A percentile compares a stretch with the other conserved stretches of the same genome.
Evolutionary conservation across 1,284 basidiomycete species (phyloP).

Genomic region (Tylopilus sp.): DNA sequence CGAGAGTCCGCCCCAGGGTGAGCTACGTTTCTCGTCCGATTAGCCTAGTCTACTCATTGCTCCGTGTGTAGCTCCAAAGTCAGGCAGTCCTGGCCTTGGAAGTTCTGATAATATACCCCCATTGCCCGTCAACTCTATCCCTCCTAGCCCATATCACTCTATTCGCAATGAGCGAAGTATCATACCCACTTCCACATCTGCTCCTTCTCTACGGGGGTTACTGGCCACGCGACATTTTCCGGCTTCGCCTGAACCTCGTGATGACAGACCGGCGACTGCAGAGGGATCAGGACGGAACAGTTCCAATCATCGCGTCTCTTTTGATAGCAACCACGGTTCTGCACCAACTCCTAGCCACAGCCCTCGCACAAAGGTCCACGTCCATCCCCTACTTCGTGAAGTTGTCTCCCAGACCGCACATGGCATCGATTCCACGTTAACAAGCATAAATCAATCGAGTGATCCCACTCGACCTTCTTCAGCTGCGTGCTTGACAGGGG

Average conservation of each 20-base stretch:
- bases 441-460: constrained; percentile 13
- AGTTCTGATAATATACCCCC: constrained; percentile 43
- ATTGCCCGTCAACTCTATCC: constrained; percentile 36
- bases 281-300: constrained; percentile 36
- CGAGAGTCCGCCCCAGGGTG: constrained; percentile 11
- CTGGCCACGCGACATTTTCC: constrained; percentile 22
- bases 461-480: constrained; percentile 17
- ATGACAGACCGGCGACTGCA: constrained; percentile 22
- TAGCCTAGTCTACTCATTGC: neutral
- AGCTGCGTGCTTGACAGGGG: constrained; percentile 7
- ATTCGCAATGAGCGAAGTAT: constrained; percentile 19
- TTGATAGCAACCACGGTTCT: constrained; percentile 41
- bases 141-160: constrained; percentile 29
- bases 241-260: constrained; percentile 14
- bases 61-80: constrained; percentile 6
- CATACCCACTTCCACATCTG: constrained; percentile 27
- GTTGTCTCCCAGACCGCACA: constrained; percentile 2
- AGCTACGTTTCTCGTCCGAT: neutral
- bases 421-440: constrained; percentile 17
- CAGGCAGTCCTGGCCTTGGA: constrained; percentile 28
- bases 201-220: constrained; percentile 27
- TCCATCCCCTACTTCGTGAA: constrained; percentile 28
- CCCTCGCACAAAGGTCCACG: constrained; percentile 28
- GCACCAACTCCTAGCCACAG: constrained; percentile 32
- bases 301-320: constrained; percentile 40